Evolutionary conservation across 345 rosid species (phyloP), one percentile per base, ranked within the genome.

Genomic region (Camelina laxa): DNA sequence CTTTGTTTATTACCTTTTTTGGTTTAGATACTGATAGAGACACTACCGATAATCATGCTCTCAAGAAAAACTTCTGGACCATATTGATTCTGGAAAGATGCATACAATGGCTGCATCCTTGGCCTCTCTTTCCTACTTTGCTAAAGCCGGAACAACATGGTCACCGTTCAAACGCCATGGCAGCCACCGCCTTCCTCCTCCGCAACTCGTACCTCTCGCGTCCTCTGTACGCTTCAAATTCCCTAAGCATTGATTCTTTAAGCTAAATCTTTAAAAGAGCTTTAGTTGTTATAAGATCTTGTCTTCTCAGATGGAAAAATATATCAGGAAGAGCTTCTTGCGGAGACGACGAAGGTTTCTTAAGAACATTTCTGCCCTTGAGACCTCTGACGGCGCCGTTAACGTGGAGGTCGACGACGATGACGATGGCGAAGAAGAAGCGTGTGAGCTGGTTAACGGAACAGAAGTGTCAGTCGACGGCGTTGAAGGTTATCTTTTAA

Each of bases 401-500:
- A 58, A 77, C 49, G 76, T 83, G 60, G 79, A 82, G 44, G 77
- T 83, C 9, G 87, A 86, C 67, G 42, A 33, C 10, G 65, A 60
- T 6, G 83, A 38, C 12, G 41, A 36, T 9, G 39, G 51, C 2
- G 82, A 84, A 55, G 93, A 92, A 38, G 93, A 93, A 76, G 80
- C 88, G 16, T 91, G 97, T 24, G 98, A 91, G 79, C 75, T 93
- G 4, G 96, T 91, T 31, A 87, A 69, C 39, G 91, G 97, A 68
- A 69, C 66, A 11, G 97, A 89, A 78, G 64, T 93, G 39, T 85
- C 88, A 33, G 60, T 88, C 7, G 91, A 89, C 72, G 65, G 79
- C 66, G 84, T 93, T 75, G 77, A 59, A 31, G 94, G 96, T 51
- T 86, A 84, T 77, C 84, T 93, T 48, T 85, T 84, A 61, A 93